Base-by-base conservation (phyloP, 805 yeast species). In the Candida golubevii region DNA sequence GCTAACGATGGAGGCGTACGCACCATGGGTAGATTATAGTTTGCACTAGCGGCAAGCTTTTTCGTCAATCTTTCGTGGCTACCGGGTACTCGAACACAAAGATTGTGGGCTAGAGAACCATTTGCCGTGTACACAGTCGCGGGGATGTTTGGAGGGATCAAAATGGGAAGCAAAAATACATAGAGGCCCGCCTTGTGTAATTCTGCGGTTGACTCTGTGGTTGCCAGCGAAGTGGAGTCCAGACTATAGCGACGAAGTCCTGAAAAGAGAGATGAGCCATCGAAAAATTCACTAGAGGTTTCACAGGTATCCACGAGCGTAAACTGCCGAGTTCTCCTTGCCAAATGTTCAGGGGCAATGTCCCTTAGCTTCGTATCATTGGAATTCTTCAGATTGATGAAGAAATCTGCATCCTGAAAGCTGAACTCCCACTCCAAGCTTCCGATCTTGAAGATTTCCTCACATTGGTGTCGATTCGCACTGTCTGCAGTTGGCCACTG, bases 111-210 rank as follows among this genome's bases (percentile, higher is more conserved):
- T 8, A 80, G 62, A 4, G 71, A 56, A 1, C 84, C 80, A 47
- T 75, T 67, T 8, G 80, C 71, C 1, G 84, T 73, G 6, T 62
- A 58, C 11, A 80, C 67, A 0, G 86, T 62, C 40, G 85, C 87
- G 0, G 91, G 86, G 1, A 83, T 75, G 44, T 72, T 74, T 26
- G 78, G 70, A 0, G 88, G 84, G 41, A 83, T 74, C 6, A 78
- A 61, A 0, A 81, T 66, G 0, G 93, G 91, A 6, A 85, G 59
- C 14, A 82, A 59, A 55, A 83, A 85, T 2, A 85, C 75, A 56
- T 85, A 85, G 51, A 82, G 77, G 18, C 95, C 95, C 1, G 90
- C 79, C 49, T 75, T 75, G 11, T 34, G 45, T 32, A 31, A 6
- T 3, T 48, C 50, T 32, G 41, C 13, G 8, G 33, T 18, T 3